Base-by-base conservation (phyloP, 208 protist species). In the Hexamita inflata region DNA sequence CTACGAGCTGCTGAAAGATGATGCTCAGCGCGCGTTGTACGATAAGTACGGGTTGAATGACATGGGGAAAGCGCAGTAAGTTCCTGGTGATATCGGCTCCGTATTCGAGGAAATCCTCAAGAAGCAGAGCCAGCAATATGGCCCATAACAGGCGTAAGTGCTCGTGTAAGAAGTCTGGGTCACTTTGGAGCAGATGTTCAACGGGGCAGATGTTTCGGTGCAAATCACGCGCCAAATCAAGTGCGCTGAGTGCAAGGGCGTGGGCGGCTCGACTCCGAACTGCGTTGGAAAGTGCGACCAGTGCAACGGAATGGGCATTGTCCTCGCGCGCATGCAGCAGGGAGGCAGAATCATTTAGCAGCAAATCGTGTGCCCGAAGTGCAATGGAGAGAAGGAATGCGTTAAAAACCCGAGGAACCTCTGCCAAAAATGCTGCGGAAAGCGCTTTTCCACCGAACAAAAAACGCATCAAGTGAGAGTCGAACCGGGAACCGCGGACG, bases 1-100 rank as follows among this genome's bases (percentile, higher is more conserved):
- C 9, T 92, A 92, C 77, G 88, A 90, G 77, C 89, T 84, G 80
- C 85, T 93, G n/a, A 82, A 79, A 34, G 75, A 84, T 9, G 79
- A 82, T 53, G n/a, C 59, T 2, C 41, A 73, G 35, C 73, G 79
- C 58, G 84, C 81, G 38, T 15, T 45, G 4, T 70, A 70, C 35
- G 35, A 70, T 45, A 40, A 38, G 15, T 66, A 66, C 30, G 60
- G 60, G 24, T 15, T 38, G 60, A 38, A 66, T 15, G 60, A 30
- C 34, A 66, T 66, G 15, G 60, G n/a, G n/a, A n/a, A n/a, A n/a
- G n/a, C n/a, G n/a, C n/a, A n/a, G n/a, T n/a, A n/a, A n/a, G n/a
- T n/a, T n/a, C n/a, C n/a, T n/a, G n/a, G n/a, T n/a, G n/a, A n/a
- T n/a, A n/a, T n/a, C n/a, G n/a, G n/a, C n/a, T n/a, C n/a, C n/a